phyloP scores from a whole-genome alignment of 441 rosid species.

The Corymbia calophylla region DNA sequence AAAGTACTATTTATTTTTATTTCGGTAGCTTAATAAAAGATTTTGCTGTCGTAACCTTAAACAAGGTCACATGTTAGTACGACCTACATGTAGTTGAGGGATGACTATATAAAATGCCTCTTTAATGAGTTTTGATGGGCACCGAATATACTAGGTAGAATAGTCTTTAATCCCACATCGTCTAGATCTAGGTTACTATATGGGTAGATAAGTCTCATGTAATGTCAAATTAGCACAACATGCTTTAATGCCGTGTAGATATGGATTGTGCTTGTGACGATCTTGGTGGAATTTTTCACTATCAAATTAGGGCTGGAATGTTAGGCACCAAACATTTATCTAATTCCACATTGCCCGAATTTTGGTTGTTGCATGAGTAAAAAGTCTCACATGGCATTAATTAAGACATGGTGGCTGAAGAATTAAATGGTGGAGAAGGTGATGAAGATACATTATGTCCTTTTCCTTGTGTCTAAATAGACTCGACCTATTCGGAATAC shows the following conservation, averaged over 20 bases:
- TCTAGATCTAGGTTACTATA: neutral
- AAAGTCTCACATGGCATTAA: neutral
- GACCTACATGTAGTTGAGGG: neutral
- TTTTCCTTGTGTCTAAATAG: neutral
- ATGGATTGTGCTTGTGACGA: neutral
- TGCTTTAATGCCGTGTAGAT: neutral
- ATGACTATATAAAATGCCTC: neutral
- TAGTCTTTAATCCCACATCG: neutral
- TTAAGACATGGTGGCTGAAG: neutral
- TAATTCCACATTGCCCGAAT: neutral
- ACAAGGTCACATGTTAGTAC: neutral
- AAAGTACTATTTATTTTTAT: neutral
- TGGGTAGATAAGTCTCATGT: neutral
- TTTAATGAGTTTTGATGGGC: neutral
- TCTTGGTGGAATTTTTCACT: neutral
- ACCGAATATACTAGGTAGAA: neutral
- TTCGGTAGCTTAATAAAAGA: neutral
- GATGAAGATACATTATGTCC: neutral
- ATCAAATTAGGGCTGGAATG: neutral
- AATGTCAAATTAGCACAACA: neutral
- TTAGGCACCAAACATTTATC: neutral
- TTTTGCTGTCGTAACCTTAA: neutral
- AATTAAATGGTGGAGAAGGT: neutral
- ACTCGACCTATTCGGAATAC: neutral
- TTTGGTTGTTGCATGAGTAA: neutral